Base-by-base conservation (phyloP, 2,329 filamentous ascomycete genomes). In the Orbilia quercus region DNA sequence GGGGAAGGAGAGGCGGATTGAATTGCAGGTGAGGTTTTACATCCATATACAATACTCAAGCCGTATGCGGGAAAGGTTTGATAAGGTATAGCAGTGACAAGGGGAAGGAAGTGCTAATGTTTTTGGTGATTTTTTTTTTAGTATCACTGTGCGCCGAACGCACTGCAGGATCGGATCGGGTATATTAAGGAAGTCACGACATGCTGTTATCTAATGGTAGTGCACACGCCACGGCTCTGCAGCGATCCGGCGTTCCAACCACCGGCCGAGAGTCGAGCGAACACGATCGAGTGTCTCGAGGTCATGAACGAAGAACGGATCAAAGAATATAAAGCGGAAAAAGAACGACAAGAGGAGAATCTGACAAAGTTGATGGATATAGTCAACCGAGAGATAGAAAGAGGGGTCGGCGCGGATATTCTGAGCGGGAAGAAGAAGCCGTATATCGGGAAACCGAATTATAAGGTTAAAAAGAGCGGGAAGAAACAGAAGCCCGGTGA, bases 181-280 rank as follows among this genome's bases (percentile, higher is more conserved):
- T 92, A 91, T 88, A 96, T 97, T 81, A 96, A 96, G 80, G 93
- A 97, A 80, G 88, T 94, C 0, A 90, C 90, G 1, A 96, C 92
- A 9, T 97, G 93, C 82, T 88, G 91, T 11, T 97, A 97, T 79
- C 84, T 96, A 60, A 96, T 97, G 92, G 88, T 96, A 31, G 87
- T 97, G 75, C 90, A 96, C 79, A 96, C 93, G 0, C 91, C 92
- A 0, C 88, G 92, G 0, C 86, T 97, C 11, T 97, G 93, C 82
- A 87, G 90, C 79, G 93, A 97, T 76, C 87, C 91, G 7, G 92
- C 92, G 7, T 97, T 97, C 80, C 83, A 90, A 60, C 92, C 93
- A 0, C 91, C 92, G 0, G 88, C 90, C 77, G 89, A 91, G 74
- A 90, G 90, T 62, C 86, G 87, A 67, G 89, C 91, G 4, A 90